Conservation (phyloP, 257 asterid genomes). For the Solanum infundibuliforme region DNA sequence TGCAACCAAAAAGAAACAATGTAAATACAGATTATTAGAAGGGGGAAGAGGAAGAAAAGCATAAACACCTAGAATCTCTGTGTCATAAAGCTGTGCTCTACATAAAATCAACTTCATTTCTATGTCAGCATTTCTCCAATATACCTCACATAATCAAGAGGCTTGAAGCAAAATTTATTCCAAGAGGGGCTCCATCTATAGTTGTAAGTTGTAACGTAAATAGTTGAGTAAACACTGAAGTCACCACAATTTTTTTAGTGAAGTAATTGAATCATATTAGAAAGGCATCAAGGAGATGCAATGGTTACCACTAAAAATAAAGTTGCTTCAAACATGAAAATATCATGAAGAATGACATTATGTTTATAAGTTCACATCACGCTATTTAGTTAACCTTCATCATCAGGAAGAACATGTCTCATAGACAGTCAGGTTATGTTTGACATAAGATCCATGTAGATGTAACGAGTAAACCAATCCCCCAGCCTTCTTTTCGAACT, state of each 20-base stretch:
- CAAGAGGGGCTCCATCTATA: not conserved
- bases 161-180: not conserved
- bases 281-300: not conserved
- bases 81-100: not conserved
- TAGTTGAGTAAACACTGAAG: not conserved
- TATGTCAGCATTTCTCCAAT: not conserved
- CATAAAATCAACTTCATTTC: not conserved
- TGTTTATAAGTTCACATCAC: not conserved
- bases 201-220: not conserved
- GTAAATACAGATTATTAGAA: not conserved
- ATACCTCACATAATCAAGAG: not conserved
- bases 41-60: not conserved
- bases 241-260: not conserved
- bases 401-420: not conserved
- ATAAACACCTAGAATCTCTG: not conserved
- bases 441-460: not conserved
- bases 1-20: constrained; percentile 14
- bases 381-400: not conserved
- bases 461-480: not conserved
- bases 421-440: not conserved
- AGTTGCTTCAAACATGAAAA: not conserved
- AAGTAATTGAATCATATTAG: not conserved
- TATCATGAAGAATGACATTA: not conserved
- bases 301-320: not conserved
- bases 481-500: not conserved